Base-by-base conservation (phyloP, 2,329 filamentous ascomycete genomes). In the Fusarium musae region DNA sequence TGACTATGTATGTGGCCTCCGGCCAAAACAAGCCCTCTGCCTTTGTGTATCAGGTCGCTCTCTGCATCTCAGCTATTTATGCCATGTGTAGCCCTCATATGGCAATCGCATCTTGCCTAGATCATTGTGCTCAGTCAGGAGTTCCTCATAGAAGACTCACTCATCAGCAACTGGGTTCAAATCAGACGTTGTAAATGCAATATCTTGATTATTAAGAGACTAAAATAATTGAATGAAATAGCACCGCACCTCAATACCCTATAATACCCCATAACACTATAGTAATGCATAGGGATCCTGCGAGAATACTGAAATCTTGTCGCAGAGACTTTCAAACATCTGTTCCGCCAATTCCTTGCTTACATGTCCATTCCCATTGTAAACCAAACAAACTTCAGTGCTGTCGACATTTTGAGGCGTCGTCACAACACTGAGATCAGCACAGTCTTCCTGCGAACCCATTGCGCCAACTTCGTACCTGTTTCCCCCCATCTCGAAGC, bases 391-490 rank as follows among this genome's bases (percentile, higher is more conserved):
- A 2, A 77, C 66, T 17, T 77, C 75, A 11, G 65, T 66, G 8
- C 13, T 70, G 8, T 50, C 47, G 0, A 46, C 39, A 34, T 70
- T 54, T 4, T 59, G 57, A 9, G 75, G 75, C 4, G 75, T 77
- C 7, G 75, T 77, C 10, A 77, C 70, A 21, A 77, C 63, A 17
- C 74, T 77, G 6, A 77, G 57, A 44, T 77, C 75, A 47, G 72
- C 72, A 5, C 61, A 50, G n/a, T 77, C 75, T 50, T 75, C 69
- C 9, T 74, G 52, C 2, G 74, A 72, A 28, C 56, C 63, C 9
- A 76, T 28, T 2, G 21, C 75, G 7, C 75, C 75, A 53, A 77
- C 67, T 2, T 68, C 16, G 19, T 77, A 77, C 9, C 26, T 66
- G 54, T 70, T 77, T 1, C 34, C 32, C 3, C 72, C 72, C 19